Base-by-base conservation (phyloP, 1,284 basidiomycete genomes). In the Fomitopsis pinicola region DNA sequence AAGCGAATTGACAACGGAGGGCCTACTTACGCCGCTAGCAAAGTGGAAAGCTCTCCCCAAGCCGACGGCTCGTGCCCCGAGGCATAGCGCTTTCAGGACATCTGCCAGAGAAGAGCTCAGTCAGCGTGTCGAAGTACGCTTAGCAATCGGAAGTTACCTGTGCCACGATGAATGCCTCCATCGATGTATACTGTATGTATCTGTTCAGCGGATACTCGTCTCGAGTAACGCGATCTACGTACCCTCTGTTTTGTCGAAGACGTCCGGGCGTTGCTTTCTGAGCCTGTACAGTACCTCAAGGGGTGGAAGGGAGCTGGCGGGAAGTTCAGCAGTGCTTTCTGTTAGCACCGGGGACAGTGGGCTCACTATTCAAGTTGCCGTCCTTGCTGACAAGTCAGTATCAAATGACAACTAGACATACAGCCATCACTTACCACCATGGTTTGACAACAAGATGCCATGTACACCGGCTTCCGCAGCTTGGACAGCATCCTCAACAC, bases 41-140 rank as follows among this genome's bases (percentile, higher is more conserved):
- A 91, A 96, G 17, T 97, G 79, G 80, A 97, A 95, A 0, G 91
- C 84, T 35, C 95, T 84, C 0, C 95, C 95, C 35, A 98, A 78
- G 1, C 96, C 95, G 7, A 97, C 94, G 4, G 92, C 94, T 66
- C 80, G 90, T 1, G 95, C 96, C 38, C 95, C 96, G 28, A 98
- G 80, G 67, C 94, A 96, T 2, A 98, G 76, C 0, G 95, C 94
- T 75, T 98, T 98, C 58, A 98, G 77, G 8, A 97, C 88, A 73
- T 96, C 94, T 81, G 63, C n/a, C 62, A 17, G 42, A 57, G 40
- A 42, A 45, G 62, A 40, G 38, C 38, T 40, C 14, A 8, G 38
- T 14, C 12, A 40, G 12, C 38, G 14, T 15, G 38, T 40, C 9
- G 38, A 14, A 15, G 3, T 14, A 40, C 12, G 15, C 28, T 1